Percentiles rank a stretch among this genome's conserved stretches.
These are phyloP conservation scores for Naganishia randhawae DNA, from an alignment of 768 basidiomycete species.

Conservation along the genomic window DNA sequence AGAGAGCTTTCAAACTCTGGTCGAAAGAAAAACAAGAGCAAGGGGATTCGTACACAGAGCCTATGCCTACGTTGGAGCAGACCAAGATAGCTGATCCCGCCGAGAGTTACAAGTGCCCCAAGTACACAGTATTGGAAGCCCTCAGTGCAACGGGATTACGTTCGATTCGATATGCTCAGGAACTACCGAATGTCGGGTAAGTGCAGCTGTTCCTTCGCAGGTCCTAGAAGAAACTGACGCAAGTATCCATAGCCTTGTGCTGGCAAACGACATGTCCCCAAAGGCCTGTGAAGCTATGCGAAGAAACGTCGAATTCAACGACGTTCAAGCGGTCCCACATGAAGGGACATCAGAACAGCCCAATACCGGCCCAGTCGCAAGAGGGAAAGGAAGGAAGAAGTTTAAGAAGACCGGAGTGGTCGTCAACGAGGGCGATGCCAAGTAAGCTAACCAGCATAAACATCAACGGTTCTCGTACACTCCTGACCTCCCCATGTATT, in stretches of 20 bases:
- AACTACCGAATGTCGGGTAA: constrained; percentile 81
- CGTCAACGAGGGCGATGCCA: constrained; percentile 90
- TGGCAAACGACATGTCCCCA: constrained; percentile 88
- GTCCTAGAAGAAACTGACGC: not conserved
- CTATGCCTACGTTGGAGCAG: not conserved
- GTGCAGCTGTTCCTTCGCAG: constrained; percentile 55
- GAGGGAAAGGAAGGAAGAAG: constrained; percentile 20
- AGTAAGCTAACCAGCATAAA: constrained; percentile 58
- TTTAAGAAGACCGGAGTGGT: constrained; percentile 46
- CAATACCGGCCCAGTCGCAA: constrained; percentile 13
- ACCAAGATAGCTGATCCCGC: not conserved
- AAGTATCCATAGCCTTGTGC: constrained; percentile 64
- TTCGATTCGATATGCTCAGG: constrained; percentile 94
- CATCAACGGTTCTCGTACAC: not conserved
- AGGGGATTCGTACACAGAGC: constrained; percentile 49
- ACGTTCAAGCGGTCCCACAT: constrained; percentile 51
- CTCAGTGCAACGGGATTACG: constrained; percentile 93
- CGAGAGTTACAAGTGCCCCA: constrained; percentile 50
- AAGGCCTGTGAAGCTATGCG: constrained; percentile 79
- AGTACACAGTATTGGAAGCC: constrained; percentile 80
- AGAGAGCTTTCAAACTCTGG: constrained; percentile 37
- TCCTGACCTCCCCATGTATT: not conserved
- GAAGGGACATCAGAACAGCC: constrained; percentile 18
- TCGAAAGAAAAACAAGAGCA: constrained; percentile 44
- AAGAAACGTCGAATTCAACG: constrained; percentile 78